These are phyloP conservation scores for Ambrosia trifida DNA, from an alignment of 129 eudicot species.

Conservation along the genomic window DNA sequence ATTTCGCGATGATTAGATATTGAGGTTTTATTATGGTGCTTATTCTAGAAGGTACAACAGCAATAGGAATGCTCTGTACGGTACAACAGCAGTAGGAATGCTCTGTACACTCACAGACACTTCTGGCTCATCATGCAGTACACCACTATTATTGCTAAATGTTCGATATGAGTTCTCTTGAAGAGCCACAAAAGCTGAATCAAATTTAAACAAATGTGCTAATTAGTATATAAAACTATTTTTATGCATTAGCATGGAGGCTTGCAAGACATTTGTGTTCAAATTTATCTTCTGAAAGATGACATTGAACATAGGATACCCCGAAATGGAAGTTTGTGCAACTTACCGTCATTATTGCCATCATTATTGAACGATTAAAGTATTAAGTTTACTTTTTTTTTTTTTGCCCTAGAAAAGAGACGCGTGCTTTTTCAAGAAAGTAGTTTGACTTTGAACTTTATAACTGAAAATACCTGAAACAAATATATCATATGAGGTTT, in stretches of 20 bases:
- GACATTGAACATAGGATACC: neutral
- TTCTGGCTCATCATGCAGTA: neutral
- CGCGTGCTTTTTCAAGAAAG: neutral
- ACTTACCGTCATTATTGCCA: neutral
- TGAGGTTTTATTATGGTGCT: neutral
- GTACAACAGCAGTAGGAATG: neutral
- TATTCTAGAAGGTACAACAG: constrained; percentile 11
- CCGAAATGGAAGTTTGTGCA: neutral
- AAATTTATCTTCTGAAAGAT: neutral
- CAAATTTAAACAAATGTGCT: no score
- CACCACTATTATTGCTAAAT: constrained; percentile 11
- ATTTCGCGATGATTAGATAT: neutral
- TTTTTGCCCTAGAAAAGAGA: neutral
- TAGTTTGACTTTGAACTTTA: neutral
- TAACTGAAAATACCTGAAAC: neutral
- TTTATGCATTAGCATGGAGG: constrained; percentile 7
- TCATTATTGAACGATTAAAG: neutral
- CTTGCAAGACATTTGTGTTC: constrained; percentile 1
- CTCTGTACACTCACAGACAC: neutral
- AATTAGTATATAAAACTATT: neutral
- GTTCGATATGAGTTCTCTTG: constrained; percentile 3
- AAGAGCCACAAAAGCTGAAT: neutral
- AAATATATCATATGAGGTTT: neutral
- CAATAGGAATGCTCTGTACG: neutral
- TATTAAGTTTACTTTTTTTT: neutral